Evolutionary conservation across 2,329 filamentous ascomycete species (phyloP), one percentile per base, ranked within the genome.

Genomic region (Raffaelea albimanens): DNA sequence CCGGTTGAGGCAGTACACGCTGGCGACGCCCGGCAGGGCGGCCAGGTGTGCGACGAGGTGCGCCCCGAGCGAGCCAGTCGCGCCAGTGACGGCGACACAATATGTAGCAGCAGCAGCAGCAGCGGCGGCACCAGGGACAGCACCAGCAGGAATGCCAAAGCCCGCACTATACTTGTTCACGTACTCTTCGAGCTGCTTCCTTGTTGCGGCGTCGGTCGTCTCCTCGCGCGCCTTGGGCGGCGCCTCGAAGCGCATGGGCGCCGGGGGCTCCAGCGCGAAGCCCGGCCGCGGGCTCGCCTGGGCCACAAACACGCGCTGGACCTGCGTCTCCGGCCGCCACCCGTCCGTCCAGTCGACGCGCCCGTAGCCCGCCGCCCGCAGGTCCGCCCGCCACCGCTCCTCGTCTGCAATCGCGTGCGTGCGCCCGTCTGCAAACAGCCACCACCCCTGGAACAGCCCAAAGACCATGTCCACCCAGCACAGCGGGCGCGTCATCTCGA

Each of bases 1-100:
- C 2, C 72, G 65, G 53, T 77, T 78, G 13, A 78, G 52, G 48
- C 73, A 76, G 5, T 73, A 50, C 1, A 66, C 57, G 3, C 38
- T 48, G 3, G 45, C n/a, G 4, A 70, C 62, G 13, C 56, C 52
- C 0, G 59, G 39, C 0, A 52, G 54, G 0, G 49, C 19, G 10
- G 65, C 61, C 3, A 64, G 46, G 5, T 59, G 39, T 2, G 50
- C 45, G 3, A 64, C 63, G 1, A 70, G 46, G 48, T 71, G 64
- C 0, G 55, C 40, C 1, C 68, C 68, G 0, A 70, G 55, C 43
- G 64, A 63, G 2, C 68, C 68, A 0, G 66, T 59, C 0, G 61
- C 61, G 5, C 67, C 67, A 2, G 67, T 69, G 4, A 71, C 55
- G 2, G 69, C 49, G 1, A 70, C 59, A 7, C 31, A 34, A 34